These are phyloP conservation scores for Forsythia viridissima DNA, from an alignment of 257 asterid species.

Conservation along the genomic window DNA sequence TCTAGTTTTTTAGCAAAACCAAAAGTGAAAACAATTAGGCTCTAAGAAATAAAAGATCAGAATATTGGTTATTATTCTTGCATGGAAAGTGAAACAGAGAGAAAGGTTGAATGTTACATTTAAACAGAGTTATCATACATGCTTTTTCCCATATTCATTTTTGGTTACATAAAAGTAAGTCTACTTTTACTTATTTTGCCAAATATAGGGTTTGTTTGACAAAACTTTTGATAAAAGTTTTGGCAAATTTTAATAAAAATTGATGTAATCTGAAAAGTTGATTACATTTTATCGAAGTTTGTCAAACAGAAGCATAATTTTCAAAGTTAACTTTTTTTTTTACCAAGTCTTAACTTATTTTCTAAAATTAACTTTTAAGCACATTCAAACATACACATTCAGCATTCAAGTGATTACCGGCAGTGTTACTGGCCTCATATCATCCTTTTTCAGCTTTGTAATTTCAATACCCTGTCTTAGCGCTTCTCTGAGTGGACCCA, in stretches of 20 bases:
- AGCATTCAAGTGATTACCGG: slow-evolving; percentile 48
- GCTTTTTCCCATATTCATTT: neutral
- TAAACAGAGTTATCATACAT: neutral
- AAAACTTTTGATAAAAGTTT: too few relatives aligned
- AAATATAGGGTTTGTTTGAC: neutral
- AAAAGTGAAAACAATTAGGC: too few relatives aligned
- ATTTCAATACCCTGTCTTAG: slow-evolving; percentile 75
- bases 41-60: neutral
- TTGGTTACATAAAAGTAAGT: neutral
- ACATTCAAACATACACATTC: neutral
- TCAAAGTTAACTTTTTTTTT: neutral
- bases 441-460: slow-evolving; percentile 85
- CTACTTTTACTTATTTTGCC: neutral
- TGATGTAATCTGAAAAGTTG: too few relatives aligned
- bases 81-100: neutral
- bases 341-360: neutral
- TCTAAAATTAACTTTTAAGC: neutral
- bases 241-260: too few relatives aligned
- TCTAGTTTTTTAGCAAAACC: too few relatives aligned
- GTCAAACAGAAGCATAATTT: neutral
- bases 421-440: slow-evolving; percentile 79
- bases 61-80: neutral
- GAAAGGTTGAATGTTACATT: neutral
- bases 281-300: too few relatives aligned
- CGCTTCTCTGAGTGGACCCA: slow-evolving; percentile 98